phyloP scores from a whole-genome alignment of 1,284 basidiomycete species.

The Phellopilus nigrolimitatus region DNA sequence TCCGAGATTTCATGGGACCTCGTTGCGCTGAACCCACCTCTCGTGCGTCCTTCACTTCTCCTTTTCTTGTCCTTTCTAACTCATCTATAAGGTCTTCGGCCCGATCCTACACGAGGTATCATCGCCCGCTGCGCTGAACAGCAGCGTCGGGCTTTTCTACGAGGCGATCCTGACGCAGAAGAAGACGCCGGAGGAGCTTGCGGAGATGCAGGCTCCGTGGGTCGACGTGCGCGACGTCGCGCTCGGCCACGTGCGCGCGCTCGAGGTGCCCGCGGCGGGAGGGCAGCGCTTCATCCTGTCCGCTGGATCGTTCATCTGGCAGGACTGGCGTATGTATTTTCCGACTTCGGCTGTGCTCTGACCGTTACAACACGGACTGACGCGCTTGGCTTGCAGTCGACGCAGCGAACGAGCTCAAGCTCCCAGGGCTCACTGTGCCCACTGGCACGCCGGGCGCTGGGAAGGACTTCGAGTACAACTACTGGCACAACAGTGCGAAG shows the following conservation, averaged over 20 bases:
- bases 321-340: constrained; percentile 19
- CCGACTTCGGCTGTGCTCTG: neutral
- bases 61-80: neutral
- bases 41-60: neutral
- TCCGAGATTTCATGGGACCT: constrained; percentile 19
- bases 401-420: constrained; percentile 4
- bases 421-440: constrained; percentile 10
- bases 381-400: constrained; percentile 9
- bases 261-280: constrained; percentile 35
- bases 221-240: constrained; percentile 47
- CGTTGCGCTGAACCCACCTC: constrained; percentile 19
- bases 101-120: constrained; percentile 16
- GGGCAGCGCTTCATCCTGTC: constrained; percentile 38
- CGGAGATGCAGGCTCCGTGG: constrained; percentile 30
- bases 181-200: constrained; percentile 22
- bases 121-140: constrained; percentile 13
- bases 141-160: constrained; percentile 6
- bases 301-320: constrained; percentile 15
- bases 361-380: neutral
- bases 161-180: constrained; percentile 10
- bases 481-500: constrained; percentile 2
- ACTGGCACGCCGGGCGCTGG: constrained; percentile 16
- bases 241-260: constrained; percentile 39
- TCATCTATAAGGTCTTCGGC: constrained; percentile 5
- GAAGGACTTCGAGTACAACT: constrained; percentile 7